Percentiles rank a stretch among this genome's conserved stretches.
Evolutionary conservation across 1,139 yeast genomes (phyloP).

Genomic region (Candida sanyaensis): DNA sequence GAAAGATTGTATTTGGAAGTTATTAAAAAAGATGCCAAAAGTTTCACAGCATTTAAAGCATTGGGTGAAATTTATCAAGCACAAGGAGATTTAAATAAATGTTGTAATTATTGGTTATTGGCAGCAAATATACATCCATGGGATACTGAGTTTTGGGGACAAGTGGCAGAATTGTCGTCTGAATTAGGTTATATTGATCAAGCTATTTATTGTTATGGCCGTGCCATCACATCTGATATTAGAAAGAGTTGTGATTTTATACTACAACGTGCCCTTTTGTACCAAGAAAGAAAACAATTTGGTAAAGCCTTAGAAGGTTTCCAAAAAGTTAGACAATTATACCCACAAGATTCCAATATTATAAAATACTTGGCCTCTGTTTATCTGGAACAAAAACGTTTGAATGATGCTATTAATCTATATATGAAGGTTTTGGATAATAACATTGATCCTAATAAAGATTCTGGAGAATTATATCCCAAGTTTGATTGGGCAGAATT

Average conservation of each 20-base stretch:
- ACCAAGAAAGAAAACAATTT: constrained; percentile 61
- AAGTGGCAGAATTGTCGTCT: constrained; percentile 74
- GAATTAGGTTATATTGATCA: constrained; percentile 75
- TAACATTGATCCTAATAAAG: constrained; percentile 43
- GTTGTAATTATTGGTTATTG: constrained; percentile 78
- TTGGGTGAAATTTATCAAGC: constrained; percentile 81
- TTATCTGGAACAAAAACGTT: constrained; percentile 72
- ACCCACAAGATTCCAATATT: constrained; percentile 64
- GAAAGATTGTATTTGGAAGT: constrained; percentile 69
- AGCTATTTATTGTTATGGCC: constrained; percentile 79
- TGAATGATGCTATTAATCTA: constrained; percentile 78
- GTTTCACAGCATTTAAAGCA: constrained; percentile 81
- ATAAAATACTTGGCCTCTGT: constrained; percentile 76
- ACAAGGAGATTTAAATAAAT: constrained; percentile 65
- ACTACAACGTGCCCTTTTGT: constrained; percentile 63
- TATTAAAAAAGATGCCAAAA: constrained; percentile 72
- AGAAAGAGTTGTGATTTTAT: constrained; percentile 55
- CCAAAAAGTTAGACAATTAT: constrained; percentile 57
- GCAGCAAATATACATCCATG: constrained; percentile 83
- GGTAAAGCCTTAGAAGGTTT: constrained; percentile 78
- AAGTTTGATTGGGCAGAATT: constrained; percentile 85
- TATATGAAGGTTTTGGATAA: constrained; percentile 67
- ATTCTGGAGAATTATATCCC: constrained; percentile 34
- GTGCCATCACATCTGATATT: constrained; percentile 63
- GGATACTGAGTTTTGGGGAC: constrained; percentile 82